Base-by-base conservation (phyloP, 2,329 filamentous ascomycete species). In the Elsinoe arachidis region DNA sequence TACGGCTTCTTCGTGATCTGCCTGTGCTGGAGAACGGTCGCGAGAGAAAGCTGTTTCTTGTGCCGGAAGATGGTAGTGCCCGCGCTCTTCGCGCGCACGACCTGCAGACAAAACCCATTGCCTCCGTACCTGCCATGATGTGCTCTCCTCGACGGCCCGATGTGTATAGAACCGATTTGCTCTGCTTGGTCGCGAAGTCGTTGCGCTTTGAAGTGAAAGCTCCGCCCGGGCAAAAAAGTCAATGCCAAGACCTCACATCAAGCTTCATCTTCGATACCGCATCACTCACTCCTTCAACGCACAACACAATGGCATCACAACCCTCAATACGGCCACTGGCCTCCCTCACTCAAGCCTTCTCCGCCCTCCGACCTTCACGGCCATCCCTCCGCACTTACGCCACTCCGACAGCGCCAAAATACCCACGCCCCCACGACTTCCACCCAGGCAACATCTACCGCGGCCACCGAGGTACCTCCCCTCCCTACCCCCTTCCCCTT, bases 321-420 rank as follows among this genome's bases (percentile, higher is more conserved):
- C 73, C 81, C 57, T 73, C 77, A 47, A 69, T 77, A 73, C 83
- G 86, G 80, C 86, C 87, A 61, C 72, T 88, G 68, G 81, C 82
- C 77, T 85, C 83, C 73, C 82, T 88, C 69, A 88, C 87, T 73
- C 76, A 81, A 30, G 74, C 82, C 37, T 68, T 89, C 64, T 78
- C 84, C 62, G 78, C 81, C 67, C 73, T 79, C 47, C 76, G 82
- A 52, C 62, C 63, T 35, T 66, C 69, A 34, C 62, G 65, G 30
- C 64, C 63, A 61, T 61, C 55, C 14, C 62, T 66, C 15, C 63
- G 68, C 60, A 54, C 41, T 34, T 66, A 65, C 56, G 61, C 78
- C 78, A 60, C 78, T 80, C 58, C 73, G 69, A 56, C 64, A 68
- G 39, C 66, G 66, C 52, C 69, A 69, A n/a, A 39, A 7, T 47